Evolutionary conservation across 2,329 filamentous ascomycete species (phyloP).

Genomic region (Beauveria caledonica): DNA sequence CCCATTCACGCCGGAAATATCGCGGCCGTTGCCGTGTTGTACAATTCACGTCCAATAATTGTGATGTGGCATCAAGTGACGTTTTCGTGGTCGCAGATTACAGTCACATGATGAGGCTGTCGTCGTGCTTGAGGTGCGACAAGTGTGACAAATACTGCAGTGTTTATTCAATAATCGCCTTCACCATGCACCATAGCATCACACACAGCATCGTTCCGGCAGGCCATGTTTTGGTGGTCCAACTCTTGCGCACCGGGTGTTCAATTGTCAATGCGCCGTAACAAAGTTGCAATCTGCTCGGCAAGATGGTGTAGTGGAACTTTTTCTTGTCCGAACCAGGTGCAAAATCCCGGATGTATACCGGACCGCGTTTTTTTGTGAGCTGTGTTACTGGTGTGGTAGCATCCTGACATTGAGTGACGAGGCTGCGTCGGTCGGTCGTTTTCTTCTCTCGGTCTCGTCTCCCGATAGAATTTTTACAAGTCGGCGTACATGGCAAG

Average conservation of each 20-base stretch:
- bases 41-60: neutral
- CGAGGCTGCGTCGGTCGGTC: neutral
- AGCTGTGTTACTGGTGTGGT: neutral
- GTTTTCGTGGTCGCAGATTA: neutral
- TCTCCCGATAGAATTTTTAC: neutral
- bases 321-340: neutral
- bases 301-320: constrained; percentile 2
- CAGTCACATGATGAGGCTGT: neutral
- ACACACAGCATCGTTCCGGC: neutral
- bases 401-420: neutral
- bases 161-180: neutral
- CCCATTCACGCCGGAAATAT: neutral
- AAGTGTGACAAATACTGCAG: neutral
- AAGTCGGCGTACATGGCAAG: neutral
- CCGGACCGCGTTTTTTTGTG: neutral
- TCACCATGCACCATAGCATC: neutral
- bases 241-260: neutral
- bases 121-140: neutral
- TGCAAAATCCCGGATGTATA: neutral
- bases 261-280: neutral
- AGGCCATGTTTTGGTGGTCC: neutral
- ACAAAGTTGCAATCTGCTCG: neutral
- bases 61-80: neutral
- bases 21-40: neutral
- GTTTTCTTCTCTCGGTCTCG: neutral